Base-by-base conservation (phyloP, 805 yeast species). In the Saccharomycopsis babjevae region DNA sequence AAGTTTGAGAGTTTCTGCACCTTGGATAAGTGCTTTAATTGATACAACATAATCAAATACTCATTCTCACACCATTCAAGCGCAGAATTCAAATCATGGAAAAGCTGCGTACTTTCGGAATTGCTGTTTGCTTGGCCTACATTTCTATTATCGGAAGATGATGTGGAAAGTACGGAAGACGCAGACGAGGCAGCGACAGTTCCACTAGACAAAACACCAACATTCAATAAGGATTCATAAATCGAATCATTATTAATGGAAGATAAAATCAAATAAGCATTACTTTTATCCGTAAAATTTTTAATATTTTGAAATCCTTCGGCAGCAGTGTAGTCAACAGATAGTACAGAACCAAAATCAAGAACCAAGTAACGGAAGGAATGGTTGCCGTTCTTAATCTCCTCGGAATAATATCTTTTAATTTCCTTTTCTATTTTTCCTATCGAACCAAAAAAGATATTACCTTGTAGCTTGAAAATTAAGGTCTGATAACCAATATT, bases 61-160 rank as follows among this genome's bases (percentile, higher is more conserved):
- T 86, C 85, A 73, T 94, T 93, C 71, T 94, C 99, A 76, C 97
- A 90, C 97, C 97, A 93, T 72, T 94, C 98, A 52, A 94, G 78
- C 0, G 97, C 96, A 60, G 87, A 81, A 69, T 94, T 94, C 67
- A 94, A 78, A 59, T 89, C 87, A 59, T 81, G 81, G 69, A 91
- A 93, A 54, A 92, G 77, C 66, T 84, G 84, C 62, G 83, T 81
- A 3, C 68, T 64, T 32, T 75, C 78, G 18, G 77, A 73, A 54
- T 77, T 72, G 38, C 71, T 74, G 60, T 78, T 81, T 30, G 36
- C 38, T 25, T 22, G 43, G 39, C 30, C 50, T 25, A 54, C 32
- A 8, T 46, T 46, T 13, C 28, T 46, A 22, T 46, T 11, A 46
- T 46, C 32, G 15, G 32, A 22, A 22, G 52, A 46, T 46, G 52